A percentile compares a stretch with the other conserved stretches of the same genome.
Evolutionary conservation across 2,329 filamentous ascomycete species (phyloP).

Genomic region (Aspergillus unguis): DNA sequence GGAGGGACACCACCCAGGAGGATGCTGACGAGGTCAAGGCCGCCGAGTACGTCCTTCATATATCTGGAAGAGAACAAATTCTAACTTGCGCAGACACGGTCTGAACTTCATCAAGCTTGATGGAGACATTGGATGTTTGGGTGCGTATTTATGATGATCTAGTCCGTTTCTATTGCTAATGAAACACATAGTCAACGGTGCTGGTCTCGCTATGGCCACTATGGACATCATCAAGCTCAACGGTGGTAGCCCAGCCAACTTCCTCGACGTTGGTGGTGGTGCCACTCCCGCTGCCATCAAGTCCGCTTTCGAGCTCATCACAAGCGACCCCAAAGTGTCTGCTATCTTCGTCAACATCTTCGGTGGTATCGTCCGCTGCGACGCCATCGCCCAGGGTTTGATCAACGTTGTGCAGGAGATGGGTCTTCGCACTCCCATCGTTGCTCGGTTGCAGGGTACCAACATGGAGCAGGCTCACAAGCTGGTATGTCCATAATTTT

Average conservation of each 20-base stretch:
- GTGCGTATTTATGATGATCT: slow-evolving; percentile 25
- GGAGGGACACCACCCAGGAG: slow-evolving; percentile 93
- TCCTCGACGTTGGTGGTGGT: slow-evolving; percentile 97
- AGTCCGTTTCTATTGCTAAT: slow-evolving; percentile 11
- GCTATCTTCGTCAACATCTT: slow-evolving; percentile 99
- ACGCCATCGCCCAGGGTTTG: slow-evolving; percentile 92
- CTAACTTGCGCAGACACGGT: slow-evolving; percentile 49
- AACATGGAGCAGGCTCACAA: slow-evolving; percentile 95
- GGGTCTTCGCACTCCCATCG: slow-evolving; percentile 94
- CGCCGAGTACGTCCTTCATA: slow-evolving; percentile 61
- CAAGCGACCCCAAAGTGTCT: slow-evolving; percentile 94
- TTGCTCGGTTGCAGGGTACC: slow-evolving; percentile 94
- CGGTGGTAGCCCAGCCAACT: slow-evolving; percentile 93
- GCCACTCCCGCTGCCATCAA: slow-evolving; percentile 95
- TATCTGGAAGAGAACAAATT: background rate
- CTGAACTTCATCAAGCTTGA: slow-evolving; percentile 99
- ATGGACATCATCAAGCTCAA: slow-evolving; percentile 99
- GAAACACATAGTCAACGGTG: slow-evolving; percentile 72
- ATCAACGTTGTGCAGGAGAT: slow-evolving; percentile 93
- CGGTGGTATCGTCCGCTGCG: slow-evolving; percentile 96
- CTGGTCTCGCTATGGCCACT: slow-evolving; percentile 98
- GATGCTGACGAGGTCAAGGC: slow-evolving; percentile 97
- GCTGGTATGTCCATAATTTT: slow-evolving; percentile 51
- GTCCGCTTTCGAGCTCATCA: slow-evolving; percentile 98
- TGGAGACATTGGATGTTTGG: slow-evolving; percentile 94